Percentiles rank a stretch among this genome's conserved stretches.
Conservation (phyloP, 768 basidiomycete genomes). For the Boletus tylopilopsis region DNA sequence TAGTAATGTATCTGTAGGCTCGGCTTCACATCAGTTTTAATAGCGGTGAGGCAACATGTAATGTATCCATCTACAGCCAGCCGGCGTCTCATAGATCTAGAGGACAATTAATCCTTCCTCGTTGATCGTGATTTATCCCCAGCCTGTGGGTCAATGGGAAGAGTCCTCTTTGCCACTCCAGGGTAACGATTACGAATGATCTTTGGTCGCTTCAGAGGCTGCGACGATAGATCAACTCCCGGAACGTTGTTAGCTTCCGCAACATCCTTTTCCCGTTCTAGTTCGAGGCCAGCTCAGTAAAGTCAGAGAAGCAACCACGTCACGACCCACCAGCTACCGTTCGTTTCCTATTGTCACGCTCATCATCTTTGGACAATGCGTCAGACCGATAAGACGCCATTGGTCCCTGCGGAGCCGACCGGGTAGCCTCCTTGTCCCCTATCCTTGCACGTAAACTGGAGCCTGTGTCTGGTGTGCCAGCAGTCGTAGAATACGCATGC, state of each 20-base stretch:
- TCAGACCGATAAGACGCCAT: slow-evolving; percentile 44
- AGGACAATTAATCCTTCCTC: slow-evolving; percentile 47
- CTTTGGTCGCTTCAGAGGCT: slow-evolving; percentile 57
- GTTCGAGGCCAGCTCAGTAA: slow-evolving; percentile 3
- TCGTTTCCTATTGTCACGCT: slow-evolving; percentile 67
- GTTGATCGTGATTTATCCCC: slow-evolving; percentile 50
- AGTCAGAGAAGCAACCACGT: not conserved
- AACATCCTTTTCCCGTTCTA: slow-evolving; percentile 65
- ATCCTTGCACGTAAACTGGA: slow-evolving; percentile 55
- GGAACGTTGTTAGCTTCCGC: slow-evolving; percentile 35
- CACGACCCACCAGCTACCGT: slow-evolving; percentile 56
- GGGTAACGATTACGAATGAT: slow-evolving; percentile 53
- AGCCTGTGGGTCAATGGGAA: slow-evolving; percentile 61
- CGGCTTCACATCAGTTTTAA: slow-evolving; percentile 7
- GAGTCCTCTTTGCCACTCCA: slow-evolving; percentile 52
- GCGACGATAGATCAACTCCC: slow-evolving; percentile 36
- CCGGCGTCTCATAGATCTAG: slow-evolving; percentile 9
- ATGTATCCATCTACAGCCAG: slow-evolving; percentile 10
- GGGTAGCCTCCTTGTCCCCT: slow-evolving; percentile 53
- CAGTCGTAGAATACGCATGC: slow-evolving; percentile 22
- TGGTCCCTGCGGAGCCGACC: slow-evolving; percentile 38
- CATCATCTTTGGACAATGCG: slow-evolving; percentile 51
- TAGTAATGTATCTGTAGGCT: slow-evolving; percentile 19
- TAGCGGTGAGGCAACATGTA: slow-evolving; percentile 13
- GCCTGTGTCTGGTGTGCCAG: slow-evolving; percentile 21